These are phyloP conservation scores for Jasminum sambac DNA, from an alignment of 257 asterid species.

Conservation along the genomic window DNA sequence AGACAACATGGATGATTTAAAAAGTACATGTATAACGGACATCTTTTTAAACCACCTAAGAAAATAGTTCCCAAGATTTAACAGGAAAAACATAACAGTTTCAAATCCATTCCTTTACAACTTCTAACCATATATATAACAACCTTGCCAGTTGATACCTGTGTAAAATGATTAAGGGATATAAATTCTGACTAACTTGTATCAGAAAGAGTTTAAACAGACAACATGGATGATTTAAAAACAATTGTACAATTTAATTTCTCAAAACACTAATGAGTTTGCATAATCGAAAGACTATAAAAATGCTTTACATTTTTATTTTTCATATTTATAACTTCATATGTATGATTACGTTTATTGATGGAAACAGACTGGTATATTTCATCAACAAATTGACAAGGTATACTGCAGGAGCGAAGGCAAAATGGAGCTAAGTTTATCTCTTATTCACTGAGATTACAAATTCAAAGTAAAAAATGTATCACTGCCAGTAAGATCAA, in stretches of 20 bases:
- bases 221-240: not conserved
- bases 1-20: not conserved
- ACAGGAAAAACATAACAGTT: slow-evolving; percentile 12
- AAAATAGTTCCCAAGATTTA: slow-evolving; percentile 2
- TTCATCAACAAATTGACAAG: not conserved
- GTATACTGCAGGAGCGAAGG: slow-evolving; percentile 11
- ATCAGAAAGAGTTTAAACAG: slow-evolving; percentile 2
- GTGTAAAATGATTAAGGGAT: no score
- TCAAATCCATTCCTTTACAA: not conserved
- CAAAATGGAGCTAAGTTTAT: not conserved
- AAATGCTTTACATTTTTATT: slow-evolving; percentile 1
- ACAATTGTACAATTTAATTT: not conserved
- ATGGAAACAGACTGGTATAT: not conserved
- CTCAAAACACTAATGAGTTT: slow-evolving; percentile 1
- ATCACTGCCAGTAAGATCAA: slow-evolving; percentile 3
- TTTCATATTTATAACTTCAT: not conserved
- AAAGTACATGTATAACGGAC: not conserved
- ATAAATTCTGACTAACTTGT: slow-evolving; percentile 14
- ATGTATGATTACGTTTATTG: not conserved
- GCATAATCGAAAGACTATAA: slow-evolving; percentile 3
- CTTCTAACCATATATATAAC: slow-evolving; percentile 10
- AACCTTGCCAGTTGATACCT: slow-evolving; percentile 2
- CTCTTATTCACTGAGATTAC: slow-evolving; percentile 7
- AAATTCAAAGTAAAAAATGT: slow-evolving; percentile 14
- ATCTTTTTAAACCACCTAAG: not conserved